Evolutionary conservation across 129 eudicot species (phyloP).

Genomic region (Pulicaria dysenterica): DNA sequence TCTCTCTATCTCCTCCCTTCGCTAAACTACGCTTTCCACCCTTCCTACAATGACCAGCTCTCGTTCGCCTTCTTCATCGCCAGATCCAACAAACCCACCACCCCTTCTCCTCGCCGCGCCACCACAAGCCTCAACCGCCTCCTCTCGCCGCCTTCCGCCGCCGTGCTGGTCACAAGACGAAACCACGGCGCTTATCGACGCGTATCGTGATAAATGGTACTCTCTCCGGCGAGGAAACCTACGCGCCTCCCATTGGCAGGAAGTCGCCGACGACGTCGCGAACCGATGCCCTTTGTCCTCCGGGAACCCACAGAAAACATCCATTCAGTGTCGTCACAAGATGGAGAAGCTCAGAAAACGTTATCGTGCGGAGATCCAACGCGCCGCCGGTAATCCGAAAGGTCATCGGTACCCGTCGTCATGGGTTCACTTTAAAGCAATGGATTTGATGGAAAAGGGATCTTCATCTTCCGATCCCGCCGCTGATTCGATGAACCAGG

Average conservation of each 20-base stretch:
- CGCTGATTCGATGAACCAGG: constrained; percentile 15
- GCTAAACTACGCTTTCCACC: background rate
- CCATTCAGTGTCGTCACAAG: constrained; percentile 95
- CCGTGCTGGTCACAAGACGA: constrained; percentile 96
- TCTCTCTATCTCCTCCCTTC: background rate
- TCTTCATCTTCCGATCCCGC: constrained; percentile 37
- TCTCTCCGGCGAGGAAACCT: constrained; percentile 86
- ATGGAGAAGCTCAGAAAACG: constrained; percentile 97
- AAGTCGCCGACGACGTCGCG: constrained; percentile 73
- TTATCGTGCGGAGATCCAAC: constrained; percentile 74
- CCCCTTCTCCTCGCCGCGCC: constrained; percentile 19
- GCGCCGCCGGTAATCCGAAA: constrained; percentile 31
- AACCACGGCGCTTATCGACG: constrained; percentile 68
- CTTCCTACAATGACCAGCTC: constrained; percentile 35
- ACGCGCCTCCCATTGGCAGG: constrained; percentile 86
- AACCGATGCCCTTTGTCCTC: constrained; percentile 40
- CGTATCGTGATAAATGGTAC: constrained; percentile 90
- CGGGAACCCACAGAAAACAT: constrained; percentile 53
- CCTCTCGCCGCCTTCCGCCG: constrained; percentile 77
- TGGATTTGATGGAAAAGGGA: constrained; percentile 87
- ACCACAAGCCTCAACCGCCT: constrained; percentile 22
- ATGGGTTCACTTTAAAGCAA: constrained; percentile 71
- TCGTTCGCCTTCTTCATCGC: constrained; percentile 15
- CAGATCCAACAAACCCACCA: constrained; percentile 7
- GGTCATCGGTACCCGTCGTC: constrained; percentile 47